Base-by-base conservation (phyloP, 345 rosid species). In the Mercurialis annua region DNA sequence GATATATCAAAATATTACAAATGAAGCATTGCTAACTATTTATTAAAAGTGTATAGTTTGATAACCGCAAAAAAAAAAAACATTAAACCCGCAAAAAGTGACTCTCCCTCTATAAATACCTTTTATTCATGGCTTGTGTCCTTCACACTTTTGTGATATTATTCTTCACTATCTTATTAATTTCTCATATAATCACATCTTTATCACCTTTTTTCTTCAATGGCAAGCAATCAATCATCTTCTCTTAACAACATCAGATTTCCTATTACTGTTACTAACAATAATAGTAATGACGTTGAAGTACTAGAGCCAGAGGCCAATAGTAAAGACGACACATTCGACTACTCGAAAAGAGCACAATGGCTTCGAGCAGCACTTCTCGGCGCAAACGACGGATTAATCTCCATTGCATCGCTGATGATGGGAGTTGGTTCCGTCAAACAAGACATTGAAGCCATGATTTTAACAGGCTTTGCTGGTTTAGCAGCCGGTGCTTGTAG, bases 311-410 rank as follows among this genome's bases (percentile, higher is more conserved):
- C 62, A 18, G 71, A 77, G 43, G 24, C 9, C 4, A 14, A 46
- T 62, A n/a, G n/a, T 62, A 72, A 27, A 0, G 18, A 48, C 15
- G 66, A 78, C 7, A n/a, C n/a, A n/a, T 86, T 84, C 7, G 84
- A 92, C 76, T 90, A 90, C 84, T 81, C 93, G 1, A 90, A 90
- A 74, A 79, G 98, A 8, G 77, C 98, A 18, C 98, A 88, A 53
- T 92, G 98, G 98, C 90, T 92, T 51, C 81, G 98, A 3, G 98
- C 98, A 0, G 98, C 98, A 0, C 96, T 92, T 2, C 85, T 92
- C 0, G 98, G 98, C 1, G 98, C 98, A 57, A 92, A 90, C 65
- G 98, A 92, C 6, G 98, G 98, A 2, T 77, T 92, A 0, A 87
- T 92, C 65, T 88, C 98, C 65, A 90, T 95, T 0, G 89, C 97